Conservation (phyloP, 495 filamentous ascomycete species). For the Trichoderma virens region DNA sequence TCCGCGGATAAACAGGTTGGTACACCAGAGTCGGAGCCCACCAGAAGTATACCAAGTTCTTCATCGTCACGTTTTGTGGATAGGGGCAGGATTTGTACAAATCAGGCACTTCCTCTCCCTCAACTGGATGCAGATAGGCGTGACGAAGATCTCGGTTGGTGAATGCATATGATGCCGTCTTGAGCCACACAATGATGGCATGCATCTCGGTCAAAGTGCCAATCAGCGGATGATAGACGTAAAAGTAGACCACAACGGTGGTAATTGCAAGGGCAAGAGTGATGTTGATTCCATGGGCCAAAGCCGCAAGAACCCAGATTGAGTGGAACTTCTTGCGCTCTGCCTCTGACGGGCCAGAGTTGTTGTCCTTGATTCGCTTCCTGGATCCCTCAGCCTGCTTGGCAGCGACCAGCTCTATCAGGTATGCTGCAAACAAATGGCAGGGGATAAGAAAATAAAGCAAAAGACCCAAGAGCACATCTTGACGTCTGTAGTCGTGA, state of each 20-base stretch:
- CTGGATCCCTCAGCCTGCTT: conserved; percentile 61
- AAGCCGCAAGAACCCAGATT: conserved; percentile 71
- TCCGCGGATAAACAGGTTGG: conserved; percentile 90
- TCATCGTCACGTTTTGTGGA: conserved; percentile 77
- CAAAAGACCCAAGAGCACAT: conserved; percentile 63
- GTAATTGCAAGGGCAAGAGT: conserved; percentile 72
- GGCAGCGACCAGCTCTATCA: conserved; percentile 77
- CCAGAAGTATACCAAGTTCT: conserved; percentile 91
- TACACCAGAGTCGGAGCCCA: conserved; percentile 95
- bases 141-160: conserved; percentile 93
- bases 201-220: conserved; percentile 86
- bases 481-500: conserved; percentile 75
- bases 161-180: conserved; percentile 90
- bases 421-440: conserved; percentile 80
- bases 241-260: conserved; percentile 78
- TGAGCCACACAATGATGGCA: conserved; percentile 91
- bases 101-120: conserved; percentile 57
- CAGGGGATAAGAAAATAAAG: conserved; percentile 82
- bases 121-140: conserved; percentile 66
- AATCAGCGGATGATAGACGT: conserved; percentile 87
- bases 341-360: conserved; percentile 44
- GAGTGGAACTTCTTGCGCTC: conserved; percentile 53
- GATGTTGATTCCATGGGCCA: conserved; percentile 73
- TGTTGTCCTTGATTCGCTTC: conserved; percentile 47
- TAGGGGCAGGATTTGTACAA: conserved; percentile 82